A percentile compares a stretch with the other conserved stretches of the same genome.
phyloP scores from a whole-genome alignment of 805 yeast species.

The Maudiozyma bulderi region DNA sequence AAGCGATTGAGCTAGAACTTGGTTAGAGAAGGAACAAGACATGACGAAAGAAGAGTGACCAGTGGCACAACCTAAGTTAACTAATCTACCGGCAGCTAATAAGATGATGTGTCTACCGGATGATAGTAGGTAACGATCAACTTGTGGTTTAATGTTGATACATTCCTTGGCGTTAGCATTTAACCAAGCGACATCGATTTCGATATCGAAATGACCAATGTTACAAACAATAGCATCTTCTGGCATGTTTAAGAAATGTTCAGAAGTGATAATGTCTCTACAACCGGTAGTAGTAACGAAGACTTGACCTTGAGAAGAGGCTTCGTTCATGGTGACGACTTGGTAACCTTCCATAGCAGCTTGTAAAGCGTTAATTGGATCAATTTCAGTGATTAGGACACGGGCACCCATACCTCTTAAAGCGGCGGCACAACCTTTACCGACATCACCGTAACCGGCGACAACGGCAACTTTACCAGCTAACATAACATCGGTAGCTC shows the following conservation, averaged over 20 bases:
- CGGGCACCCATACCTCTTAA: slow-evolving; percentile 98
- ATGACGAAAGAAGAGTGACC: slow-evolving; percentile 98
- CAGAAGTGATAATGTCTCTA: slow-evolving; percentile 91
- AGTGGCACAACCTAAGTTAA: slow-evolving; percentile 98
- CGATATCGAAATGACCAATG: slow-evolving; percentile 99
- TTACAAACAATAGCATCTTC: slow-evolving; percentile 99
- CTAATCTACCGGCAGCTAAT: slow-evolving; percentile 98
- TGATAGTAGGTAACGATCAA: slow-evolving; percentile 87
- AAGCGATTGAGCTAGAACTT: slow-evolving; percentile 97
- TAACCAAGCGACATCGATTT: slow-evolving; percentile 98
- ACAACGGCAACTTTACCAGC: slow-evolving; percentile 99
- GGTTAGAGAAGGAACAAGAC: slow-evolving; percentile 99
- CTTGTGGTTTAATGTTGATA: slow-evolving; percentile 98
- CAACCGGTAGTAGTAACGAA: slow-evolving; percentile 99
- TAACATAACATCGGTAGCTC: slow-evolving; percentile 99
- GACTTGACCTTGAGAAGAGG: slow-evolving; percentile 86
- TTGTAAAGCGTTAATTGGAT: slow-evolving; percentile 97
- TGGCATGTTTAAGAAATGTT: slow-evolving; percentile 87
- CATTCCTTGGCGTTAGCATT: slow-evolving; percentile 87
- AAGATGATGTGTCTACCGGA: slow-evolving; percentile 89
- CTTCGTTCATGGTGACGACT: slow-evolving; percentile 92
- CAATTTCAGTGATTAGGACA: slow-evolving; percentile 93
- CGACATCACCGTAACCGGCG: slow-evolving; percentile 99
- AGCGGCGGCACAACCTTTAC: slow-evolving; percentile 99
- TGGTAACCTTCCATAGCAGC: slow-evolving; percentile 99